Base-by-base conservation (phyloP, 1,284 basidiomycete genomes). In the Cutaneotrichosporon sp. region DNA sequence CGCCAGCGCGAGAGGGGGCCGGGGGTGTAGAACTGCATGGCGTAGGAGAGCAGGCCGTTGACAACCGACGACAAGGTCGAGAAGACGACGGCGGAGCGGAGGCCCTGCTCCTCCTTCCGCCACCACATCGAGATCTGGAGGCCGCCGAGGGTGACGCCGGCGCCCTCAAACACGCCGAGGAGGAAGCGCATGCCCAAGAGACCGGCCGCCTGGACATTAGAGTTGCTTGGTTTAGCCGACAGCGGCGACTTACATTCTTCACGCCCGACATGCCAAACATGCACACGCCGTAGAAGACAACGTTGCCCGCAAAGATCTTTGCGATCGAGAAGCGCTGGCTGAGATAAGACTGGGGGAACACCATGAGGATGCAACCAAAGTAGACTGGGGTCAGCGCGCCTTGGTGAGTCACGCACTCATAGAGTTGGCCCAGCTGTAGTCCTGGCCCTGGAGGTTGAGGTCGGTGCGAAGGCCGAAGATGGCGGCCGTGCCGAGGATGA, bases 401-500 rank as follows among this genome's bases (percentile, higher is more conserved):
- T n/a, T n/a, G 20, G n/a, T 11, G 9, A 18, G 29, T 20, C 18
- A 24, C n/a, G 18, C 43, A 68, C 69, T 68, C 52, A 67, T 63
- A 11, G 65, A 64, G 56, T 53, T 61, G 8, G 61, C 60, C 64
- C 64, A 68, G 18, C 62, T 58, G 62, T 69, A 69, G 42, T 71
- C 56, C 25, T 59, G 54, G 1, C 69, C 69, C 3, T 50, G 20
- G 29, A 71, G 54, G 45, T 62, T 47, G 14, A 66, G 63, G n/a
- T 55, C 58, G 20, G 62, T 57, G 18, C 22, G 46, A 1, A 56
- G 49, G 36, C 54, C 49, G 60, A 79, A 77, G 11, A 77, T 71
- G 29, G 77, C 76, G 24, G 77, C 72, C 64, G 69, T 70, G 34
- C 71, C 69, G 5, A 72, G 47, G 22, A 60, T 56, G 46, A 69